Evolutionary conservation across 2,329 filamentous ascomycete genomes (phyloP).

Genomic region (Aspergillus eucalypticola): DNA sequence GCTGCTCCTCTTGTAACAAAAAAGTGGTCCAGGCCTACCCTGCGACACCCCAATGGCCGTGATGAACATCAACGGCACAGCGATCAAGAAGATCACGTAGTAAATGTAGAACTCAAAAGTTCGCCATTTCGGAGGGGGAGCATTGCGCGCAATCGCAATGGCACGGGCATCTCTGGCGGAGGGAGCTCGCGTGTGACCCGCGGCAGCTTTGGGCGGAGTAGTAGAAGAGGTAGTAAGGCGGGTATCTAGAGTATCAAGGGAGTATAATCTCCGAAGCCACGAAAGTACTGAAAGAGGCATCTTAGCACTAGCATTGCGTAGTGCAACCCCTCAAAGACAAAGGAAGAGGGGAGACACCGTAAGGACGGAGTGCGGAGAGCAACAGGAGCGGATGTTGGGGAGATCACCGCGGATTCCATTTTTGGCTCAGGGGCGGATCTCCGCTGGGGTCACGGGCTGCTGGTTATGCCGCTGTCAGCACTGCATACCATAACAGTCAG

Average conservation of each 20-base stretch:
- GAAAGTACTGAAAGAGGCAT: slow-evolving; percentile 47
- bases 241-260: slow-evolving; percentile 68
- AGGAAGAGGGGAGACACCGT: slow-evolving; percentile 6
- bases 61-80: slow-evolving; percentile 87
- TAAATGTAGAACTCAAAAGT: slow-evolving; percentile 86
- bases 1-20: background rate
- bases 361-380: slow-evolving; percentile 14
- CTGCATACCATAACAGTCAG: background rate
- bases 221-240: slow-evolving; percentile 71
- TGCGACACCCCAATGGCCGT: slow-evolving; percentile 82
- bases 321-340: slow-evolving; percentile 15
- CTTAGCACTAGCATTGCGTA: slow-evolving; percentile 36
- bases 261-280: slow-evolving; percentile 59
- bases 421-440: slow-evolving; percentile 24
- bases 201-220: slow-evolving; percentile 62
- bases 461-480: background rate
- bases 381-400: background rate
- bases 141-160: slow-evolving; percentile 46
- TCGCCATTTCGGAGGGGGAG: slow-evolving; percentile 72
- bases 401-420: slow-evolving; percentile 12
- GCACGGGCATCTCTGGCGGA: slow-evolving; percentile 40
- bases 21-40: slow-evolving; percentile 54
- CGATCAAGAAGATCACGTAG: slow-evolving; percentile 64
- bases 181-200: slow-evolving; percentile 53
- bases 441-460: background rate